phyloP scores from a whole-genome alignment of 768 basidiomycete species.

The Mycena kentingensis region DNA sequence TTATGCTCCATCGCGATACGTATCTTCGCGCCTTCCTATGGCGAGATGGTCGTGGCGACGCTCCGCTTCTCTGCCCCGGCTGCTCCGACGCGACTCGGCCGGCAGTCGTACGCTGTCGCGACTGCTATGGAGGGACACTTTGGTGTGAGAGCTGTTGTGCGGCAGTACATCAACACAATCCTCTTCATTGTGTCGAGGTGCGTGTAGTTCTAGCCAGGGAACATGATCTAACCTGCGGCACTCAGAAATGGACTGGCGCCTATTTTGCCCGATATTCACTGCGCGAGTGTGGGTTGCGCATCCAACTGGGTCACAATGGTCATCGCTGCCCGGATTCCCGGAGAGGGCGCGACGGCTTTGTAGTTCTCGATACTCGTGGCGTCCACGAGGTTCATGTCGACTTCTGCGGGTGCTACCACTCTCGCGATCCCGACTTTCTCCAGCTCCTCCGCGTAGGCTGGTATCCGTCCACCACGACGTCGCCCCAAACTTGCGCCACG shows the following conservation, averaged over 20 bases:
- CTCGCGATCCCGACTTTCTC: background rate
- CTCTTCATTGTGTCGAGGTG: constrained; percentile 25
- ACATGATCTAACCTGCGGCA: background rate
- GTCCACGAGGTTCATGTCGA: constrained; percentile 23
- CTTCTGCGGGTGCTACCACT: constrained; percentile 26
- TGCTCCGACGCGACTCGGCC: background rate
- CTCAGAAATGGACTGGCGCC: background rate
- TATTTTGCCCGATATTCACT: background rate
- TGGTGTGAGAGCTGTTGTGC: constrained; percentile 14
- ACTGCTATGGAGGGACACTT: background rate
- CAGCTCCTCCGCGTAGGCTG: constrained; percentile 5
- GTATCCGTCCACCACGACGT: constrained; percentile 8
- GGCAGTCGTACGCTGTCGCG: background rate
- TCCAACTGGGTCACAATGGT: constrained; percentile 34
- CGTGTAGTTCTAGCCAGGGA: background rate
- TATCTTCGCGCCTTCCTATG: background rate
- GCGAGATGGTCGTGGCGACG: background rate
- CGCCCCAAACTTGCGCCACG: background rate
- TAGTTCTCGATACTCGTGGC: constrained; percentile 26
- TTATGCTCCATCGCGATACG: background rate
- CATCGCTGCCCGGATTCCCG: constrained; percentile 5
- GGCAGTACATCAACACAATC: constrained; percentile 3
- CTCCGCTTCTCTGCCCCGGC: background rate
- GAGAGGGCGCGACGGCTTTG: constrained; percentile 6
- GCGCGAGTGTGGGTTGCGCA: constrained; percentile 12